phyloP scores from a whole-genome alignment of 305 asterid genomes.

The Stenogyne calaminthoides region DNA sequence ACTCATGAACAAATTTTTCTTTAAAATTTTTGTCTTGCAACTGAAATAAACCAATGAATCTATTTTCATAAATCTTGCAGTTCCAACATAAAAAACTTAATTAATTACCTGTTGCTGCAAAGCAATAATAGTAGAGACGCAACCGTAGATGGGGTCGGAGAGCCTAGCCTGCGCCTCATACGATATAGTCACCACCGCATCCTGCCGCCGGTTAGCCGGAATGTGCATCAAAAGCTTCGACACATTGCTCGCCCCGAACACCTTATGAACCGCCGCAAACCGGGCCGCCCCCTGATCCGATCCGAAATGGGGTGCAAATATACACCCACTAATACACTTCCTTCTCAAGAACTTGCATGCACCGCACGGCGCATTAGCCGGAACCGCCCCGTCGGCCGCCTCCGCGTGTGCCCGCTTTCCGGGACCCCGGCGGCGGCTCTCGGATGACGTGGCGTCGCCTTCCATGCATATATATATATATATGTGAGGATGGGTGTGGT shows the following conservation, averaged over 20 bases:
- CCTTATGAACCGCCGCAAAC: too few relatives aligned
- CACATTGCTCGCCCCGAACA: conserved; percentile 89
- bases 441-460: conserved; percentile 37
- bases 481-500: background rate
- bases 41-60: background rate
- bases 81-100: background rate
- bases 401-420: conserved; percentile 31
- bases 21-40: background rate
- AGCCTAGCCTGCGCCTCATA: conserved; percentile 95
- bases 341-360: conserved; percentile 97
- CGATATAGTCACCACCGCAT: conserved; percentile 81
- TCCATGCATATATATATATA: conserved; percentile 54
- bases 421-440: conserved; percentile 39
- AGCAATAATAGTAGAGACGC: conserved; percentile 79
- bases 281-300: too few relatives aligned
- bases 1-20: too few relatives aligned
- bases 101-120: conserved; percentile 87
- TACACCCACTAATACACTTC: conserved; percentile 73
- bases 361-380: conserved; percentile 65
- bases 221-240: conserved; percentile 74
- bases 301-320: conserved; percentile 83
- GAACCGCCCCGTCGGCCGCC: conserved; percentile 9
- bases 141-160: conserved; percentile 90
- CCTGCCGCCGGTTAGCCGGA: conserved; percentile 68
- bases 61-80: background rate